Percentiles rank a stretch among this genome's conserved stretches.
phyloP scores from a whole-genome alignment of 2,329 filamentous ascomycete genomes.

The Colletotrichum orbiculare region DNA sequence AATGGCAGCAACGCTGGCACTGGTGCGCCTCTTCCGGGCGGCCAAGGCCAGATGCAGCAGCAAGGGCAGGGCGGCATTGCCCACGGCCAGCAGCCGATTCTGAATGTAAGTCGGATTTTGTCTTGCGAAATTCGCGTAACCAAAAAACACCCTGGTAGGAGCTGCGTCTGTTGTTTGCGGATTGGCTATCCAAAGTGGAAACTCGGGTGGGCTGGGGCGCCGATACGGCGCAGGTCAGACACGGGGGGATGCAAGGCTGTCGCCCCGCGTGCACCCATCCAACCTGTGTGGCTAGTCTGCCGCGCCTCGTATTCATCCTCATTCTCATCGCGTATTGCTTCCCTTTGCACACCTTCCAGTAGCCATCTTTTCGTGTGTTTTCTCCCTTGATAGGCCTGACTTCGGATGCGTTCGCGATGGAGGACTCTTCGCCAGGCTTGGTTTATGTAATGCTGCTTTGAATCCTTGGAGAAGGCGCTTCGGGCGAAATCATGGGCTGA shows the following conservation, averaged over 20 bases:
- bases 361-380: background rate
- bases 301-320: slow-evolving; percentile 22
- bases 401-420: slow-evolving; percentile 22
- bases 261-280: slow-evolving; percentile 23
- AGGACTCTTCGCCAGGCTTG: slow-evolving; percentile 23
- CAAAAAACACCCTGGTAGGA: slow-evolving; percentile 5
- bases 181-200: slow-evolving; percentile 36
- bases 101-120: slow-evolving; percentile 67
- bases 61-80: slow-evolving; percentile 33
- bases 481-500: slow-evolving; percentile 13
- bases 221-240: slow-evolving; percentile 32
- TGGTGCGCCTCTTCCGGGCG: slow-evolving; percentile 53
- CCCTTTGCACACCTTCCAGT: background rate
- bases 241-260: slow-evolving; percentile 21
- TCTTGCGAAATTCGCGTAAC: slow-evolving; percentile 8
- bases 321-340: background rate
- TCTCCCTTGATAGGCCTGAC: background rate
- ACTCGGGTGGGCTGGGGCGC: slow-evolving; percentile 34
- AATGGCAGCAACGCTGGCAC: slow-evolving; percentile 49
- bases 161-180: slow-evolving; percentile 23
- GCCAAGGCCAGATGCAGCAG: slow-evolving; percentile 77
- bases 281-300: slow-evolving; percentile 7
- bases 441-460: slow-evolving; percentile 23
- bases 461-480: no score
- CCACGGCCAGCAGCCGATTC: slow-evolving; percentile 72